Evolutionary conservation across 257 asterid genomes (phyloP), one percentile per base, ranked within the genome.

Genomic region (Ligustrum vulgare): DNA sequence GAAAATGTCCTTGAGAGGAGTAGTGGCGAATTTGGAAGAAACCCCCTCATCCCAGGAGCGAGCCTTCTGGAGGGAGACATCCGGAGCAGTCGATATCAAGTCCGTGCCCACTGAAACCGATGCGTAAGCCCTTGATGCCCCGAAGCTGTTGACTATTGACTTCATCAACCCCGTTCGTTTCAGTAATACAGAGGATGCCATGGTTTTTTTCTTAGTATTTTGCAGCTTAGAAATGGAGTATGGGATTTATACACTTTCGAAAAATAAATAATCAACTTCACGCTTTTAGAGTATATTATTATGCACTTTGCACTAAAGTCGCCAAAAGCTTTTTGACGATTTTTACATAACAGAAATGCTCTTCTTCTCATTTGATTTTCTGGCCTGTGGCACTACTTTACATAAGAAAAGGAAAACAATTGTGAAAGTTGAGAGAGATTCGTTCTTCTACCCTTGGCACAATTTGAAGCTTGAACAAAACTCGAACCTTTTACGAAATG

Each of bases 31-130:
- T 60, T 94, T 89, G 78, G 98, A 92, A 23, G 97, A 89, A 73
- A 91, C 95, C 60, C 99, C 98, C 39, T 92, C 98, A 73, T 94
- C 97, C 99, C 99, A 94, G 15, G 97, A 72, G 72, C 98, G 93
- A 76, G 99, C 98, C 76, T 83, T 89, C 86, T 91, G 98, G 74
- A 94, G 94, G 69, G 98, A 83, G 58, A 87, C 87, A 80, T 84
- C 89, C 13, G 96, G 87, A 8, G 94, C 94, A 70, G 90, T 86
- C 5, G 89, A 87, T 25, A 93, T 77, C 82, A 91, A 80, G 73
- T 92, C 94, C 31, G 92, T 72, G 5, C 99, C 99, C 75, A 82
- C 96, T 31, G 94, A 94, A 73, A 88, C 79, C 76, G 99, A 88
- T 7, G 97, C 98, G 71, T 82, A 94, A 36, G 84, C 79, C 83